Percentiles rank a stretch among this genome's conserved stretches.
Evolutionary conservation across 2,329 filamentous ascomycete genomes (phyloP).

Genomic region (Colletotrichum lini): DNA sequence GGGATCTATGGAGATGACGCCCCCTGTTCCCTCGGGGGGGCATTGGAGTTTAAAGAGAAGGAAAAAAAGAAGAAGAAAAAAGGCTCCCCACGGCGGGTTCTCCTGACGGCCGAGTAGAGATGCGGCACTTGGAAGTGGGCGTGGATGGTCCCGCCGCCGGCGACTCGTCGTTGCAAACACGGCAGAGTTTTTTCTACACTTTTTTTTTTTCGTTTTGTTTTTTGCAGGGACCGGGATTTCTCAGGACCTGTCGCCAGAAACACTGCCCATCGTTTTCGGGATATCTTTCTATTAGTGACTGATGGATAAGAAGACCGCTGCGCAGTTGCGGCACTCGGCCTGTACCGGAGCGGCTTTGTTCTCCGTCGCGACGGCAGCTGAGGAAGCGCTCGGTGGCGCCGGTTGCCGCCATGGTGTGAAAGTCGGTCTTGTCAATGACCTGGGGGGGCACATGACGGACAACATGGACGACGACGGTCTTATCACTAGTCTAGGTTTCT

Average conservation of each 20-base stretch:
- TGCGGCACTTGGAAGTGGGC: not conserved
- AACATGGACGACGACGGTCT: not conserved
- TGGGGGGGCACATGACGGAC: not conserved
- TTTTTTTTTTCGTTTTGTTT: too few relatives aligned
- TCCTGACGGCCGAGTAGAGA: not conserved
- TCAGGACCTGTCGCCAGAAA: too few relatives aligned
- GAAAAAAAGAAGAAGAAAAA: too few relatives aligned
- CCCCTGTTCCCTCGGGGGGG: not conserved
- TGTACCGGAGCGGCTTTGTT: not conserved
- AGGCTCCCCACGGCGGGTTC: not conserved
- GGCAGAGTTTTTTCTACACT: too few relatives aligned
- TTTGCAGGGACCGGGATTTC: not conserved
- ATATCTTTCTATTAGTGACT: not conserved
- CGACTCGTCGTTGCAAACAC: not conserved
- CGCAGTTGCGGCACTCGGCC: conserved; percentile 9
- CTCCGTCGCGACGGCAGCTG: conserved; percentile 4
- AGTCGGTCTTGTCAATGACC: not conserved
- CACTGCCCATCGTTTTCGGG: not conserved
- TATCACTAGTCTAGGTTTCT: not conserved
- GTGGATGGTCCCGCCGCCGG: not conserved
- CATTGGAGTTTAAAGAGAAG: not conserved
- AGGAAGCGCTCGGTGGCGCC: conserved; percentile 10
- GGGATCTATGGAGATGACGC: conserved; percentile 22
- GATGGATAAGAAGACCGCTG: not conserved
- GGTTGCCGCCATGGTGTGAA: conserved; percentile 15